These are phyloP conservation scores for Aspergillus pseudoglaucus DNA, from an alignment of 2,329 filamentous ascomycete genomes.

Conservation along the genomic window DNA sequence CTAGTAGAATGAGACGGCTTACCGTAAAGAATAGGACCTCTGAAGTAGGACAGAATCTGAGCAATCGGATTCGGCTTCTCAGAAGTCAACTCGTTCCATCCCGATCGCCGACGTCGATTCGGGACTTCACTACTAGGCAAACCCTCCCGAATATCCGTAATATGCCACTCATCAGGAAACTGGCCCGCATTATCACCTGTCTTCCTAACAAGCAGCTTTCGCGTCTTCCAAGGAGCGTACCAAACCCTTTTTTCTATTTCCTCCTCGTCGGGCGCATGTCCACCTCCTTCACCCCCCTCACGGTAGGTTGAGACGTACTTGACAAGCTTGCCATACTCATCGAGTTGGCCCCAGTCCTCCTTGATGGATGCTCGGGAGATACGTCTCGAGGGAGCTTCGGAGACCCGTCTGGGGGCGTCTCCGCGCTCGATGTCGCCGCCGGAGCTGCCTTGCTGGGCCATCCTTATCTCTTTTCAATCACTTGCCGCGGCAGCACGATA, in stretches of 20 bases:
- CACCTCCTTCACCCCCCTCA: slow-evolving; percentile 43
- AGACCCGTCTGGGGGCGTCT: slow-evolving; percentile 19
- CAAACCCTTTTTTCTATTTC: slow-evolving; percentile 47
- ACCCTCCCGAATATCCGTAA: slow-evolving; percentile 62
- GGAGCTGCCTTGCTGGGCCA: slow-evolving; percentile 7
- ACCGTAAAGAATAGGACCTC: slow-evolving; percentile 70
- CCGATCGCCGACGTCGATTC: slow-evolving; percentile 55
- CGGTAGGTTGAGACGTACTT: slow-evolving; percentile 63
- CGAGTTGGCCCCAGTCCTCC: slow-evolving; percentile 33
- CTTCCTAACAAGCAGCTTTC: slow-evolving; percentile 21
- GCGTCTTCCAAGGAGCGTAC: slow-evolving; percentile 53
- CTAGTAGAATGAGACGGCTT: slow-evolving; percentile 26
- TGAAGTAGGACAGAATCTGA: slow-evolving; percentile 69
- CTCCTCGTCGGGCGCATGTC: slow-evolving; percentile 27
- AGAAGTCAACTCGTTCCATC: slow-evolving; percentile 69
- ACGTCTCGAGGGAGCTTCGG: slow-evolving; percentile 20
- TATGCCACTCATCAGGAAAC: slow-evolving; percentile 61
- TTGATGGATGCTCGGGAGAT: slow-evolving; percentile 31
- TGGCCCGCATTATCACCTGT: slow-evolving; percentile 23
- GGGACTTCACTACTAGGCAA: slow-evolving; percentile 54
- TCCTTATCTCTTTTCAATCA: neutral
- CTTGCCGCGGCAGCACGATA: neutral
- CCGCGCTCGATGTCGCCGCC: slow-evolving; percentile 14
- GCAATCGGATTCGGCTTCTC: slow-evolving; percentile 70
- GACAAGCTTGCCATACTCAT: slow-evolving; percentile 61